Conservation (phyloP, 495 filamentous ascomycete genomes). For the Letharia lupina region DNA sequence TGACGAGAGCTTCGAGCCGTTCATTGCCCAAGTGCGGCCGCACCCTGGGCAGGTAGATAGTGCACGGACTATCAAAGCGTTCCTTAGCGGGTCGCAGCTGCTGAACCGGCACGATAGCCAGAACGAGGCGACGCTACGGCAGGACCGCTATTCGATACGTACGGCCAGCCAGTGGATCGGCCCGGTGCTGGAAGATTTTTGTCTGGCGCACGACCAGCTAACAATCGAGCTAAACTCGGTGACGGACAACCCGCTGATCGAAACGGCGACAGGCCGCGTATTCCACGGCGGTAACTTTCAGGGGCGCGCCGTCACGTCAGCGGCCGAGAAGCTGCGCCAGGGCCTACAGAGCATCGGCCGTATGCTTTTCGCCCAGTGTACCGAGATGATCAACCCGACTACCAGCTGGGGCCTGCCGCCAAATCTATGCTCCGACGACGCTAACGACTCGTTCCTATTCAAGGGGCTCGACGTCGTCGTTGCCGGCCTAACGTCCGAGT, state of each 20-base stretch:
- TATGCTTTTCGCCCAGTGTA: conserved; percentile 48
- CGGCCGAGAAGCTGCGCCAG: conserved; percentile 50
- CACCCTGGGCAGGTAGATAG: conserved; percentile 54
- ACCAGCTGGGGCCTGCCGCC: conserved; percentile 48
- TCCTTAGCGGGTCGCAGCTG: conserved; percentile 38
- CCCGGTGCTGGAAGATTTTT: conserved; percentile 52
- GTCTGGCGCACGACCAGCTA: conserved; percentile 45
- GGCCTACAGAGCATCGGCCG: conserved; percentile 48
- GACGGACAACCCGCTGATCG: conserved; percentile 55
- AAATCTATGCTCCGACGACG: conserved; percentile 49
- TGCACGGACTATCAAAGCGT: conserved; percentile 45
- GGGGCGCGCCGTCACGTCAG: conserved; percentile 46
- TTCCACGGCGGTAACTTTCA: conserved; percentile 58
- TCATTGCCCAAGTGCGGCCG: conserved; percentile 49
- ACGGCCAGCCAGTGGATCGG: conserved; percentile 59
- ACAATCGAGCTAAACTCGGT: conserved; percentile 51
- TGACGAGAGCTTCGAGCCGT: conserved; percentile 48
- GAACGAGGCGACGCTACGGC: conserved; percentile 32
- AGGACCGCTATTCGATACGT: conserved; percentile 54
- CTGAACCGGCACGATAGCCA: conserved; percentile 23
- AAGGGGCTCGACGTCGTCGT: conserved; percentile 56
- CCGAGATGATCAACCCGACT: conserved; percentile 48
- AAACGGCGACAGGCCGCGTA: conserved; percentile 30
- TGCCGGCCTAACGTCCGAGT: conserved; percentile 52
- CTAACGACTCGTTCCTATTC: conserved; percentile 44